Evolutionary conservation across 2,329 filamentous ascomycete genomes (phyloP).

Genomic region (Blastomyces parvus): DNA sequence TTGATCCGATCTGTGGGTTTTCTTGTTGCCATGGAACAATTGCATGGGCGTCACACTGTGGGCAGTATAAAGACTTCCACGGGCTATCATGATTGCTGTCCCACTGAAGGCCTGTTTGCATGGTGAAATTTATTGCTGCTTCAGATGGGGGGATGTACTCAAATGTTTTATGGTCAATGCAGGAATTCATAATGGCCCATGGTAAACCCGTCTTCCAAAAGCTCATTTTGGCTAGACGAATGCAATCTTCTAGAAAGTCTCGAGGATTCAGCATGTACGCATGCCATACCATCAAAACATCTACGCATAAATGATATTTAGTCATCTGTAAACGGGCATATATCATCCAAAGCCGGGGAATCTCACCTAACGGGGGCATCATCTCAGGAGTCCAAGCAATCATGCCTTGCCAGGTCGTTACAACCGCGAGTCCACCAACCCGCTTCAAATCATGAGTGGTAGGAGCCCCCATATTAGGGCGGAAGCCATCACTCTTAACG

Average conservation of each 20-base stretch:
- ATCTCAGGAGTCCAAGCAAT: constrained; percentile 34
- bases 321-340: neutral
- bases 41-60: constrained; percentile 39
- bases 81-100: constrained; percentile 47
- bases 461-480: constrained; percentile 8
- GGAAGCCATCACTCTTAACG: constrained; percentile 15
- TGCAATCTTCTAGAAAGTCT: constrained; percentile 62
- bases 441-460: constrained; percentile 17
- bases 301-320: constrained; percentile 29
- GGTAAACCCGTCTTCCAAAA: constrained; percentile 57
- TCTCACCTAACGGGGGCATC: constrained; percentile 52
- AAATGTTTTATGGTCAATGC: constrained; percentile 51
- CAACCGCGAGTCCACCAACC: constrained; percentile 26
- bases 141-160: constrained; percentile 43
- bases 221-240: constrained; percentile 48
- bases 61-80: constrained; percentile 46
- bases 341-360: neutral
- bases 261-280: constrained; percentile 68
- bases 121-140: constrained; percentile 41
- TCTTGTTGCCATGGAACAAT: constrained; percentile 51
- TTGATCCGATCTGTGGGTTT: constrained; percentile 13
- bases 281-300: constrained; percentile 74
- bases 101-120: constrained; percentile 47
- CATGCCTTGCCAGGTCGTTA: constrained; percentile 18
- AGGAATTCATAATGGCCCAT: constrained; percentile 50